Conservation (phyloP, 1,139 yeast genomes). For the Blastobotrys persicus region DNA sequence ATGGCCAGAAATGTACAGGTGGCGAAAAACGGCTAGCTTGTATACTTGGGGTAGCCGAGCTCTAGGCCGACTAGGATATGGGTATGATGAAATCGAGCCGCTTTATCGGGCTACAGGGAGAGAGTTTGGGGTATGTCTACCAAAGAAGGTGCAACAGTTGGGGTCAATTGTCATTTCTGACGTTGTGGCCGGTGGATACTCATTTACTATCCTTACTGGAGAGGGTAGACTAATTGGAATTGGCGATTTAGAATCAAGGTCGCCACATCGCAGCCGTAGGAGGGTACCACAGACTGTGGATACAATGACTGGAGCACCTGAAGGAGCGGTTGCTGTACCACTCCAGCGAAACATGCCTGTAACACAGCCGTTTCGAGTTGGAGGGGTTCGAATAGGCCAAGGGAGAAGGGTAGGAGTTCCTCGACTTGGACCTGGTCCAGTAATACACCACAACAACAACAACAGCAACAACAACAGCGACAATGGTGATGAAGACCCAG, state of each 20-base stretch:
- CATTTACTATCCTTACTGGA: conserved; percentile 52
- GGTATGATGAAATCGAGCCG: conserved; percentile 24
- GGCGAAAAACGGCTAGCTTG: conserved; percentile 46
- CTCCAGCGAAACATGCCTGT: not conserved
- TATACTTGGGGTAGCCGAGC: conserved; percentile 63
- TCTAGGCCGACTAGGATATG: conserved; percentile 58
- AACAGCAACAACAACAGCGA: not conserved
- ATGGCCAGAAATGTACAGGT: conserved; percentile 52
- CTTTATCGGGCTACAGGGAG: conserved; percentile 19
- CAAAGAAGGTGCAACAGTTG: conserved; percentile 33
- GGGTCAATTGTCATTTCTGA: conserved; percentile 48
- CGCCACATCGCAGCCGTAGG: not conserved
- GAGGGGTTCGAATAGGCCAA: not conserved
- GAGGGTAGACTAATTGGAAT: conserved; percentile 29
- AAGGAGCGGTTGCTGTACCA: conserved; percentile 6
- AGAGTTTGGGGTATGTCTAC: conserved; percentile 30
- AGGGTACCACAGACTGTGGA: conserved; percentile 3
- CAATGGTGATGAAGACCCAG: not conserved
- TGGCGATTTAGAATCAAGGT: conserved; percentile 23
- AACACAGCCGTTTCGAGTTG: conserved; percentile 3
- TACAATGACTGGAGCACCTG: not conserved
- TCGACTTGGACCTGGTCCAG: not conserved
- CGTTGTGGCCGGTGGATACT: conserved; percentile 64
- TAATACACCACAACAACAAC: not conserved
- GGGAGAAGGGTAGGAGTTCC: not conserved